Conservation (phyloP, 2,329 filamentous ascomycete species). For the Claviceps citrina region DNA sequence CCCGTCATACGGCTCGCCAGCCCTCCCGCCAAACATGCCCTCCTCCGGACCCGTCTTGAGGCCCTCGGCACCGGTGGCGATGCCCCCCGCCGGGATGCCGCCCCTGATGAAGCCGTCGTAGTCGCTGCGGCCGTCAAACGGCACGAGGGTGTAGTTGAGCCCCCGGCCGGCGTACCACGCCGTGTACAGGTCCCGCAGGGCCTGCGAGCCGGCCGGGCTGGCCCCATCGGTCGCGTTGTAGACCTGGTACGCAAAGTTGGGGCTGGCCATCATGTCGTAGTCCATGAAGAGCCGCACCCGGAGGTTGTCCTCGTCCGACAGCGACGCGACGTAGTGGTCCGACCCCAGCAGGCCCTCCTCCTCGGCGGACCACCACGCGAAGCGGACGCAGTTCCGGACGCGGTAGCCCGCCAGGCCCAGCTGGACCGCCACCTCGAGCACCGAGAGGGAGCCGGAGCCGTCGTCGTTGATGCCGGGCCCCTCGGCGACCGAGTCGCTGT, state of each 20-base stretch:
- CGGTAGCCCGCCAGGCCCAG: conserved; percentile 40
- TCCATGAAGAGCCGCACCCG: conserved; percentile 54
- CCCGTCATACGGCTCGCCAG: conserved; percentile 42
- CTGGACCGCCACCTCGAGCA: conserved; percentile 48
- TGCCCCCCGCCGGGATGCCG: conserved; percentile 59
- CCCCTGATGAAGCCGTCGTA: conserved; percentile 62
- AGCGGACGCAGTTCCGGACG: conserved; percentile 50
- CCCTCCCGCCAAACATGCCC: conserved; percentile 53
- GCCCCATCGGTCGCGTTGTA: conserved; percentile 58
- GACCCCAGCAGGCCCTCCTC: conserved; percentile 52
- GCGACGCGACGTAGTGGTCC: conserved; percentile 41
- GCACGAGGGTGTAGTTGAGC: conserved; percentile 52
- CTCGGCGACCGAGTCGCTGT: conserved; percentile 46
- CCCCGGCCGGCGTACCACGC: conserved; percentile 48
- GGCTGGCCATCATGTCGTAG: conserved; percentile 55
- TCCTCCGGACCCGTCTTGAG: conserved; percentile 56
- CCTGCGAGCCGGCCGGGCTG: conserved; percentile 55
- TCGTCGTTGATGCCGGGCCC: conserved; percentile 68
- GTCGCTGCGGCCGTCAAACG: conserved; percentile 66
- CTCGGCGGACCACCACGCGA: conserved; percentile 54
- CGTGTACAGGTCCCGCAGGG: conserved; percentile 52
- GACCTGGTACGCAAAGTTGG: conserved; percentile 51
- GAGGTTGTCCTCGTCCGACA: conserved; percentile 41
- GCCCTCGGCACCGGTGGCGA: conserved; percentile 64
- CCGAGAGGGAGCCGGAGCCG: conserved; percentile 48